Evolutionary conservation across 148 eudicot species (phyloP).

Genomic region (Simmondsia chinensis): DNA sequence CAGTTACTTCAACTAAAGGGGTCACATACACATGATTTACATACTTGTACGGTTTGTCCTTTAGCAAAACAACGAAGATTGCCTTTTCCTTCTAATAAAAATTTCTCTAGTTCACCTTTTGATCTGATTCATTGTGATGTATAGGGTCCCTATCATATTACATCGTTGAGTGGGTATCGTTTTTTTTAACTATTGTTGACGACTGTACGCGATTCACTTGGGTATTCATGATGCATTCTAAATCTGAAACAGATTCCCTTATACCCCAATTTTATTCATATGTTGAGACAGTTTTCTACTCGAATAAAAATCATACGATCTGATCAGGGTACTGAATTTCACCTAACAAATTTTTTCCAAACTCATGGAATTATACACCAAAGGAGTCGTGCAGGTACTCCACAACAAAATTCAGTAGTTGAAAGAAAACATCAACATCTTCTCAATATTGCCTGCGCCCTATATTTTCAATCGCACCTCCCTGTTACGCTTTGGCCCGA

Average conservation of each 20-base stretch:
- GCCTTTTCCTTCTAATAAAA: too few species aligned
- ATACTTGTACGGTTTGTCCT: too few species aligned
- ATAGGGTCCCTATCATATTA: conserved; percentile 10
- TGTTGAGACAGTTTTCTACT: not conserved
- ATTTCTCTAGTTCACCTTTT: not conserved
- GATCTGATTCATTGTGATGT: not conserved
- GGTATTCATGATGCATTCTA: conserved; percentile 1
- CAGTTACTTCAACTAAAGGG: too few species aligned
- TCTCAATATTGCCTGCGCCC: not conserved
- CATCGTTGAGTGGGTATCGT: not conserved
- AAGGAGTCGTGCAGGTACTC: not conserved
- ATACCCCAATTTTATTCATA: not conserved
- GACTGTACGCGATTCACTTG: conserved; percentile 2
- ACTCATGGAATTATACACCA: not conserved
- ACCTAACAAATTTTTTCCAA: not conserved
- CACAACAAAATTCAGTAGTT: conserved; percentile 10
- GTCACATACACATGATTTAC: too few species aligned
- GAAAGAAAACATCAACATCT: conserved; percentile 11
- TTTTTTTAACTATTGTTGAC: conserved; percentile 16
- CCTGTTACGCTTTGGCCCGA: not conserved
- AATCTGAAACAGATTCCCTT: not conserved
- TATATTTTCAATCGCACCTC: not conserved
- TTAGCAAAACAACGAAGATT: too few species aligned
- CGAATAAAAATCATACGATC: conserved; percentile 1
- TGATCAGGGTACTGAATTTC: conserved; percentile 8